These are phyloP conservation scores for Pleurotus eryngii DNA, from an alignment of 768 basidiomycete genomes.

Conservation along the genomic window DNA sequence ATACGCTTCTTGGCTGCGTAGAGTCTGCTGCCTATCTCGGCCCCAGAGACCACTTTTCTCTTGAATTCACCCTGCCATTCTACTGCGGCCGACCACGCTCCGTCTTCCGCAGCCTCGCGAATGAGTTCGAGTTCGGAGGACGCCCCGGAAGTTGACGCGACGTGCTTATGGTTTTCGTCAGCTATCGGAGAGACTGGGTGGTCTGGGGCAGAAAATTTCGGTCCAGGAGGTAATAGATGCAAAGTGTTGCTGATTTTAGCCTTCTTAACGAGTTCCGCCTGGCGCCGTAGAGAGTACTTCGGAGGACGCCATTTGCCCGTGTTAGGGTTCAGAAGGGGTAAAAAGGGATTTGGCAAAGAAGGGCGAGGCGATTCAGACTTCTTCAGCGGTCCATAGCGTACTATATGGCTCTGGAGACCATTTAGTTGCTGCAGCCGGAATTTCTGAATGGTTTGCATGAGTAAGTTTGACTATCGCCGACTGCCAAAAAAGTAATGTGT, in stretches of 20 bases:
- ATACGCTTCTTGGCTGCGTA: slow-evolving; percentile 78
- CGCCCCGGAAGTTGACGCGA: background rate
- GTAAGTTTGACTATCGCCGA: no score
- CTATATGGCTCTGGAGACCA: slow-evolving; percentile 31
- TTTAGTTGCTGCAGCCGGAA: slow-evolving; percentile 46
- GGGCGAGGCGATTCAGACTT: slow-evolving; percentile 19
- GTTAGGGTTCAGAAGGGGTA: slow-evolving; percentile 56
- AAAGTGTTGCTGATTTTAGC: slow-evolving; percentile 53
- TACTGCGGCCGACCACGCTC: slow-evolving; percentile 29
- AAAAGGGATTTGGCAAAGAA: slow-evolving; percentile 61
- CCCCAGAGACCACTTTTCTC: slow-evolving; percentile 41
- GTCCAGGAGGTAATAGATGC: slow-evolving; percentile 66
- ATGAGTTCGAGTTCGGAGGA: background rate
- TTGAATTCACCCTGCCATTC: slow-evolving; percentile 41
- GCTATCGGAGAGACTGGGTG: background rate
- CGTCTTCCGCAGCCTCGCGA: slow-evolving; percentile 8
- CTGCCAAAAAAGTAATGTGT: no score
- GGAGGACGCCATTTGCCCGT: slow-evolving; percentile 68
- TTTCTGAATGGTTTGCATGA: slow-evolving; percentile 34
- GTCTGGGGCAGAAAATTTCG: slow-evolving; percentile 39
- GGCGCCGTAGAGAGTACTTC: slow-evolving; percentile 69
- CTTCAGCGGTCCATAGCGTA: slow-evolving; percentile 32
- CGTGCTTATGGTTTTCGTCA: background rate
- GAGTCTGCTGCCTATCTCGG: slow-evolving; percentile 52
- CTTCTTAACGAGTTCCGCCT: slow-evolving; percentile 74